phyloP scores from a whole-genome alignment of 2,329 filamentous ascomycete species.

The Penicillium nordicum region DNA sequence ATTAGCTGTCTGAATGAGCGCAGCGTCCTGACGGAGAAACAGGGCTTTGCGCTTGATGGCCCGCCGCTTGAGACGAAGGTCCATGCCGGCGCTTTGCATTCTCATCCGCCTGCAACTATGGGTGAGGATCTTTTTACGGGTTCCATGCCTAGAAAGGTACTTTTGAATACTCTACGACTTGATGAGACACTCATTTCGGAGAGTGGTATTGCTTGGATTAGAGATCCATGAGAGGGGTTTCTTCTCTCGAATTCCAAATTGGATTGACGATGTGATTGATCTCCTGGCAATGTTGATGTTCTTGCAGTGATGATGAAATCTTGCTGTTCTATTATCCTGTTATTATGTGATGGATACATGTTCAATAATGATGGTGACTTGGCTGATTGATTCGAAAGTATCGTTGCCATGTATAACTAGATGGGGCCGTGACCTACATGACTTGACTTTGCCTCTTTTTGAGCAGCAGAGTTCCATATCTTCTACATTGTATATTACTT shows the following conservation, averaged over 20 bases:
- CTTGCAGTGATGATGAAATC: neutral
- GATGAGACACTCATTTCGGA: conserved; percentile 25
- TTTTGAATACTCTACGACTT: conserved; percentile 32
- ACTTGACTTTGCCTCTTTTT: neutral
- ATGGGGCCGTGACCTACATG: neutral
- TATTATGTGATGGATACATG: conserved; percentile 3
- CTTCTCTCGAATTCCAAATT: neutral
- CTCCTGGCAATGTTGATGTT: neutral
- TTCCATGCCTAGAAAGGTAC: conserved; percentile 25
- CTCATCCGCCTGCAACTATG: conserved; percentile 7
- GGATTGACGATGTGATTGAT: neutral
- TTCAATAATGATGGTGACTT: neutral
- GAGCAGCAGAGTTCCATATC: neutral
- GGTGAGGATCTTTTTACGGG: conserved; percentile 47
- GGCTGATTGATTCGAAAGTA: neutral
- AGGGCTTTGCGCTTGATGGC: conserved; percentile 37
- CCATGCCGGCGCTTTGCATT: conserved; percentile 21
- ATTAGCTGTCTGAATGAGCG: conserved; percentile 36
- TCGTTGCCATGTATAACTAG: neutral
- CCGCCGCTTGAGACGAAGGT: conserved; percentile 42
- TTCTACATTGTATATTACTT: conserved; percentile 2
- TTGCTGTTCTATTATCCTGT: neutral
- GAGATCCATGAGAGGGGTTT: conserved; percentile 13
- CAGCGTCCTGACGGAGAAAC: conserved; percentile 31
- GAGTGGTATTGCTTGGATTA: conserved; percentile 30